Evolutionary conservation across 2,329 filamentous ascomycete species (phyloP).

Genomic region (Exophiala viscosa): DNA sequence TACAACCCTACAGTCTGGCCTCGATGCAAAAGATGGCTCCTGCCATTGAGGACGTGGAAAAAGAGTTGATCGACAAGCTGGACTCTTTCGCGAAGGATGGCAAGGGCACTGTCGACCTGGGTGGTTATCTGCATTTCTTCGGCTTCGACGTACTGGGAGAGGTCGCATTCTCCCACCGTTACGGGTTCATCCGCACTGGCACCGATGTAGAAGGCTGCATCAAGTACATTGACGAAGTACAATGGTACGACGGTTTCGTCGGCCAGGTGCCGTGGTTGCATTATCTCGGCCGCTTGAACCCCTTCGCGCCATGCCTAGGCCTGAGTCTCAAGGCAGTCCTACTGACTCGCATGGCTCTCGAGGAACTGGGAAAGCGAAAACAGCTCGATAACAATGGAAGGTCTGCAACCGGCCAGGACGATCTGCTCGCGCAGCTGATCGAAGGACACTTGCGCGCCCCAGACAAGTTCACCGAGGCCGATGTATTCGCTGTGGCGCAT

Average conservation of each 20-base stretch:
- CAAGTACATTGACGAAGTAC: slow-evolving; percentile 48
- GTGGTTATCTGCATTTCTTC: slow-evolving; percentile 36
- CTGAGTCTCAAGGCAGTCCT: slow-evolving; percentile 41
- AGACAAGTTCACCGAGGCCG: slow-evolving; percentile 47
- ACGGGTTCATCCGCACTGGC: slow-evolving; percentile 51
- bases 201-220: slow-evolving; percentile 51
- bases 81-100: slow-evolving; percentile 36
- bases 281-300: slow-evolving; percentile 47
- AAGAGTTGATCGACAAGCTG: slow-evolving; percentile 44
- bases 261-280: slow-evolving; percentile 44
- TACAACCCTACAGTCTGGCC: slow-evolving; percentile 29
- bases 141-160: slow-evolving; percentile 37
- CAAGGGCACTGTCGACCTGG: slow-evolving; percentile 44
- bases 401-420: slow-evolving; percentile 25
- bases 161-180: slow-evolving; percentile 42
- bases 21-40: slow-evolving; percentile 27
- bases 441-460: slow-evolving; percentile 51
- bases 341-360: slow-evolving; percentile 28
- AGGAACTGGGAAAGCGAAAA: slow-evolving; percentile 20
- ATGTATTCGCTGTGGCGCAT: slow-evolving; percentile 56
- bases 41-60: slow-evolving; percentile 36
- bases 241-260: slow-evolving; percentile 31
- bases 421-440: slow-evolving; percentile 51
- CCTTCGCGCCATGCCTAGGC: slow-evolving; percentile 43
- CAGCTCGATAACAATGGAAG: slow-evolving; percentile 32